phyloP scores from a whole-genome alignment of 345 rosid genomes.

The Hibiscus trionum region DNA sequence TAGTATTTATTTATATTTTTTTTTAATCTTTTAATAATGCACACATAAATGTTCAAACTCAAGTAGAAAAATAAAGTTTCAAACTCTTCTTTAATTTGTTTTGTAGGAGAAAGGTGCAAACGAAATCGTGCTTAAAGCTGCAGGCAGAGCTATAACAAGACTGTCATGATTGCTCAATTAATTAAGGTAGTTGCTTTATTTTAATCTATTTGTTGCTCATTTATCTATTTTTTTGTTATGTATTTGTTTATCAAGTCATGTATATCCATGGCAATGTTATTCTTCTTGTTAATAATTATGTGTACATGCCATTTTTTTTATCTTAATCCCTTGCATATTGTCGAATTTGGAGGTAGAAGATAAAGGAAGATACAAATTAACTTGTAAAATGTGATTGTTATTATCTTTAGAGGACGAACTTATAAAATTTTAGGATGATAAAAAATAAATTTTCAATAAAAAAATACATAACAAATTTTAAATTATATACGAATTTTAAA shows the following conservation, averaged over 20 bases:
- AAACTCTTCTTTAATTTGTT: background rate
- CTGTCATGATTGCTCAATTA: constrained; percentile 3
- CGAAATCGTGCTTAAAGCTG: constrained; percentile 6
- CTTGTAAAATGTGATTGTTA: background rate
- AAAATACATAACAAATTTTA: too few species aligned
- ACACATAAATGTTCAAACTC: too few species aligned
- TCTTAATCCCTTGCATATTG: background rate
- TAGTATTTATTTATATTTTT: too few species aligned
- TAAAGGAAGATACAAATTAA: background rate
- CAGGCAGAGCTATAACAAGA: constrained; percentile 4
- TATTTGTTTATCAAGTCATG: background rate
- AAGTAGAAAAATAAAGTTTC: too few species aligned
- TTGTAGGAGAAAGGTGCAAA: constrained; percentile 3
- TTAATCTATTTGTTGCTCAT: background rate
- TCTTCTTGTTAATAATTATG: background rate
- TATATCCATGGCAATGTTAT: background rate
- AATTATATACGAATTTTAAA: too few species aligned
- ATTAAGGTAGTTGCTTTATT: background rate
- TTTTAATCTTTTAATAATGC: too few species aligned
- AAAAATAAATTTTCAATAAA: too few species aligned
- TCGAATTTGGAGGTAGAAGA: background rate
- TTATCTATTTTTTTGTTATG: background rate
- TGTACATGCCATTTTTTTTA: background rate
- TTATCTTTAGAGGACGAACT: background rate
- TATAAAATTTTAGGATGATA: too few species aligned